Conservation (phyloP, 169 alveolate species). For the Amoebophrya sp. region DNA sequence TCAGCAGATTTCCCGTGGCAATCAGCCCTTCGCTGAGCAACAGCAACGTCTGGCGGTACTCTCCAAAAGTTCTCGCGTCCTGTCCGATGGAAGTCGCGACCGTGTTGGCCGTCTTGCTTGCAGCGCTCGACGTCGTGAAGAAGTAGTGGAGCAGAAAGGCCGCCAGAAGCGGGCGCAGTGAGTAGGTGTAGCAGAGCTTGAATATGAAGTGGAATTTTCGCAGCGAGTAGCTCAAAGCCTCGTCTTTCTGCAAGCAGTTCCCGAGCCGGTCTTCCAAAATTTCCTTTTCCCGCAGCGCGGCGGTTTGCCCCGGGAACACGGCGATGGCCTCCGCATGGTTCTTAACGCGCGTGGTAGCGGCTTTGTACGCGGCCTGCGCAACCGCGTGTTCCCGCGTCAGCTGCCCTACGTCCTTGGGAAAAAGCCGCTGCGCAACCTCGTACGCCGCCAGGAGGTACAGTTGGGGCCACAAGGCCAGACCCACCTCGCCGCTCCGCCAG, state of each 20-base stretch:
- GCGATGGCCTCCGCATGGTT: not conserved
- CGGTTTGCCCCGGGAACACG: not conserved
- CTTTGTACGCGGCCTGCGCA: too few relatives aligned
- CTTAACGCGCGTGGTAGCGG: not conserved
- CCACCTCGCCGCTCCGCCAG: too few relatives aligned
- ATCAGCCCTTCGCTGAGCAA: not conserved
- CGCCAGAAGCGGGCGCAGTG: not conserved
- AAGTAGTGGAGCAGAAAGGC: not conserved
- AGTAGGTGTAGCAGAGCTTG: not conserved
- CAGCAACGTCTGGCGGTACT: not conserved
- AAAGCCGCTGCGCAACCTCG: not conserved
- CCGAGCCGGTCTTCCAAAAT: not conserved
- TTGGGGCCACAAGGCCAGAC: not conserved
- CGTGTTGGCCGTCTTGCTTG: not conserved
- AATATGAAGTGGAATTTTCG: not conserved
- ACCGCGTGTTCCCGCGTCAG: not conserved
- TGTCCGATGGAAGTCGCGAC: too few relatives aligned
- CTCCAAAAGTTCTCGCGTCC: too few relatives aligned
- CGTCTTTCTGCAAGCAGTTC: not conserved
- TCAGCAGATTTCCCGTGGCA: not conserved
- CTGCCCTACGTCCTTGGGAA: not conserved
- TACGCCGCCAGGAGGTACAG: not conserved
- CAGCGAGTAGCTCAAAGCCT: not conserved
- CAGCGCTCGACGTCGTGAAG: too few relatives aligned
- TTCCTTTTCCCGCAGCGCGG: not conserved